A percentile compares a stretch with the other conserved stretches of the same genome.
Evolutionary conservation across 768 basidiomycete genomes (phyloP).

Genomic region (Myochromella boudieri): DNA sequence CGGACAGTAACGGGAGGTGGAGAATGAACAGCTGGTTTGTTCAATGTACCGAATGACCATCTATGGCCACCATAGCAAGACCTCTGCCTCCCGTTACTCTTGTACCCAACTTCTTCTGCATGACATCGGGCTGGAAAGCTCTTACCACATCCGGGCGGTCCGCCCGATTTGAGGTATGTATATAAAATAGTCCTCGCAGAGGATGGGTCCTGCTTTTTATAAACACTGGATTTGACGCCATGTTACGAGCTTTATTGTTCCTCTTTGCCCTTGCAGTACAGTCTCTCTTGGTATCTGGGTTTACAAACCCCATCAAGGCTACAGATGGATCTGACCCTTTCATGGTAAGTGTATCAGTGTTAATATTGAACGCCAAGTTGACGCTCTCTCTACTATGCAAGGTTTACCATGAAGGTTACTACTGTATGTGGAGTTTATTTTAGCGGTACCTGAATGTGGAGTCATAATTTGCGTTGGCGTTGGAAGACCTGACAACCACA

Average conservation of each 20-base stretch:
- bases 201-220: no score
- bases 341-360: conserved; percentile 19
- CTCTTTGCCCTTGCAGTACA: conserved; percentile 12
- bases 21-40: conserved; percentile 3
- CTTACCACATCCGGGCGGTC: not conserved
- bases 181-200: no score
- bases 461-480: not conserved
- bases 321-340: conserved; percentile 29
- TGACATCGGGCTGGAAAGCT: not conserved
- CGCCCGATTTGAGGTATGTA: no score
- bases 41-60: conserved; percentile 4
- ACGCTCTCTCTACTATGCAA: not conserved
- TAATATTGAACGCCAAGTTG: not conserved
- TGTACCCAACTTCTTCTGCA: not conserved
- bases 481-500: conserved; percentile 26
- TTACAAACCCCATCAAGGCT: conserved; percentile 27
- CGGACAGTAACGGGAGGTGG: not conserved
- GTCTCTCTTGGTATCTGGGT: conserved; percentile 14
- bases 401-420: conserved; percentile 31
- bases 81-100: not conserved
- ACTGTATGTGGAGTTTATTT: conserved; percentile 18
- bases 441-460: not conserved
- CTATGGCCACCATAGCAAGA: no score
- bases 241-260: conserved; percentile 12
- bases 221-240: not conserved